Evolutionary conservation across 108 stramenopile genomes (phyloP).

Genomic region (Cyclotella cryptica): DNA sequence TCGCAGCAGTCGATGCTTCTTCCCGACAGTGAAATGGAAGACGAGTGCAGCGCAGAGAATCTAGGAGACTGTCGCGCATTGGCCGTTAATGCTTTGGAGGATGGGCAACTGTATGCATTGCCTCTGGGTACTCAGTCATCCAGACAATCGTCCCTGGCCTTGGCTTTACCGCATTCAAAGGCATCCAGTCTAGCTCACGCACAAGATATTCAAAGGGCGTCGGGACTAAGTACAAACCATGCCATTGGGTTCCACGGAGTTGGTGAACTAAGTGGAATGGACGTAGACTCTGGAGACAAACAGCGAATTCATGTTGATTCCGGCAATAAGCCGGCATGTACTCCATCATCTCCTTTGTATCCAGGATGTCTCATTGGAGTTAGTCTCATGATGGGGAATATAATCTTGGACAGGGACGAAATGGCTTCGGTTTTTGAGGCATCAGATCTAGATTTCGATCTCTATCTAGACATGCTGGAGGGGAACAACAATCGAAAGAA

Average conservation of each 20-base stretch:
- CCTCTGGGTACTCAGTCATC: slow-evolving; percentile 59
- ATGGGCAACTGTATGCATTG: slow-evolving; percentile 83
- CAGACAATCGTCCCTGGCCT: slow-evolving; percentile 41
- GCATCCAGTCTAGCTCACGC: slow-evolving; percentile 26
- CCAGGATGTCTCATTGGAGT: slow-evolving; percentile 56
- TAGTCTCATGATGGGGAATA: slow-evolving; percentile 47
- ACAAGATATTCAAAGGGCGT: slow-evolving; percentile 21
- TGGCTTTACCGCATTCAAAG: slow-evolving; percentile 31
- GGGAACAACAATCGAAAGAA: slow-evolving; percentile 41
- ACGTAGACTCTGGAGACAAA: slow-evolving; percentile 46
- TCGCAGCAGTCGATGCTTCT: slow-evolving; percentile 19
- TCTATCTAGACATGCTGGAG: slow-evolving; percentile 56
- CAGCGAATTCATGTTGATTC: slow-evolving; percentile 43
- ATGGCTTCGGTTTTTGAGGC: slow-evolving; percentile 51
- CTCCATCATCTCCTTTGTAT: slow-evolving; percentile 47
- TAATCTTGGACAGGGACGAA: slow-evolving; percentile 22
- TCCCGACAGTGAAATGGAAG: slow-evolving; percentile 10
- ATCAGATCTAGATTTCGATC: slow-evolving; percentile 53
- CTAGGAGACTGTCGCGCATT: slow-evolving; percentile 27
- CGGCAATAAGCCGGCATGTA: slow-evolving; percentile 32
- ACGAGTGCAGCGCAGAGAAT: slow-evolving; percentile 19
- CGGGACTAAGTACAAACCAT: slow-evolving; percentile 36
- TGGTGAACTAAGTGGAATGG: slow-evolving; percentile 17
- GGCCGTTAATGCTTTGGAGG: slow-evolving; percentile 47
- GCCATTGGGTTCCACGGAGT: slow-evolving; percentile 45